These are phyloP conservation scores for Ophiostoma novo-ulmi DNA, from an alignment of 2,329 filamentous ascomycete genomes.

Conservation along the genomic window DNA sequence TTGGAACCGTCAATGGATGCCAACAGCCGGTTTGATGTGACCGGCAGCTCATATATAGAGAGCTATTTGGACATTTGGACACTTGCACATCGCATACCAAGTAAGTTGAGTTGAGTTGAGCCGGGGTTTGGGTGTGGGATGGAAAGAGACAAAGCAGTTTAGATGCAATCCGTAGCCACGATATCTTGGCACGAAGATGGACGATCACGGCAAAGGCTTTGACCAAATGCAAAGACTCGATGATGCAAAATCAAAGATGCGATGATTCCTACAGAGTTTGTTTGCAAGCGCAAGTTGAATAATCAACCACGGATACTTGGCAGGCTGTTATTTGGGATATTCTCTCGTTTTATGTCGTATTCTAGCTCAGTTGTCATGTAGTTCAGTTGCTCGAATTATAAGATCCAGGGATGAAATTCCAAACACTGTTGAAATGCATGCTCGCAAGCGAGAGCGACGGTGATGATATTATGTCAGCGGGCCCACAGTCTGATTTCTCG, in stretches of 20 bases:
- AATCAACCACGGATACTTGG: not conserved
- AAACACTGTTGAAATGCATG: not conserved
- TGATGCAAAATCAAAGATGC: not conserved
- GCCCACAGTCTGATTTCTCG: too few relatives aligned
- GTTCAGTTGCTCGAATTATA: not conserved
- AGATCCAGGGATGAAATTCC: not conserved
- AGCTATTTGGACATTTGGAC: not conserved
- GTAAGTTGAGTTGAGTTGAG: not conserved
- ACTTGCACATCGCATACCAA: not conserved
- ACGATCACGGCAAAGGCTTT: not conserved
- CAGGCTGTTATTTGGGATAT: not conserved
- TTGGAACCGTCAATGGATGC: not conserved
- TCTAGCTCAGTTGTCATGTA: not conserved
- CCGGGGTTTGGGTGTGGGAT: not conserved
- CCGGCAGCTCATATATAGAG: not conserved
- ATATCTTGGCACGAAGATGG: not conserved
- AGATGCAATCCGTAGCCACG: not conserved
- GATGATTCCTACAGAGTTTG: not conserved
- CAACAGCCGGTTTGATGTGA: not conserved
- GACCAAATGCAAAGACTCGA: not conserved
- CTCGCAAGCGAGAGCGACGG: too few relatives aligned
- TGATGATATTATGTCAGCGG: not conserved
- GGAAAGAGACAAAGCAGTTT: not conserved
- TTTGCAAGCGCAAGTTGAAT: not conserved
- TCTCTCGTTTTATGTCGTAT: not conserved